Evolutionary conservation across 2,329 filamentous ascomycete genomes (phyloP), one percentile per base, ranked within the genome.

Genomic region (Alternaria angustiovoidea): DNA sequence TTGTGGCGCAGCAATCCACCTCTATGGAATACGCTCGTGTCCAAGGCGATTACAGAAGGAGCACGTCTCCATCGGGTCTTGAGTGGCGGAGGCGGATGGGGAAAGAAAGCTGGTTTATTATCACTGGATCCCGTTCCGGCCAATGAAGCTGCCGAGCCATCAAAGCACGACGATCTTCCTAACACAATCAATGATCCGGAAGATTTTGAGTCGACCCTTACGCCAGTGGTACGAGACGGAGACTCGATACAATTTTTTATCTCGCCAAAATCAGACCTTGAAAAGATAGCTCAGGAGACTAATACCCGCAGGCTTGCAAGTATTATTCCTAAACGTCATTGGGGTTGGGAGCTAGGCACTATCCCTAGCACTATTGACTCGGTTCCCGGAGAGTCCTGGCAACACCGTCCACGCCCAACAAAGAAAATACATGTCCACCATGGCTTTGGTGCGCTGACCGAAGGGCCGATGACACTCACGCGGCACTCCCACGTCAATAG

Each of bases 61-160:
- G 79, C 75, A 20, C 77, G 79, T 46, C 71, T 86, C n/a, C 79
- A 81, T 66, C 79, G 79, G 54, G 78, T 82, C 84, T 86, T 94
- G 64, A 93, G 91, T 70, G 92, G 92, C 5, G 92, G 92, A 46
- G 92, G 92, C 42, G 92, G 92, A 20, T 96, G 92, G 92, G 92
- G 92, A 16, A 82, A 86, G 57, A 95, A 94, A 75, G 88, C 90
- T 69, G 92, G 92, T 0, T 81, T 96, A 0, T 80, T 96, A 3
- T 92, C 92, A 6, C 83, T 96, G 4, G 92, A 95, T 71, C 91
- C 92, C 2, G 62, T 68, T 26, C 59, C 71, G 9, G 42, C 44
- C 8, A 65, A 43, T 26, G 44, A 59, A 26, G 34, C 61, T 7
- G n/a, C 32, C 12, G n/a, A 53, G 2, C 36, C 59, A 14, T 47